Base-by-base conservation (phyloP, 345 rosid genomes). In the Pistacia integerrima region DNA sequence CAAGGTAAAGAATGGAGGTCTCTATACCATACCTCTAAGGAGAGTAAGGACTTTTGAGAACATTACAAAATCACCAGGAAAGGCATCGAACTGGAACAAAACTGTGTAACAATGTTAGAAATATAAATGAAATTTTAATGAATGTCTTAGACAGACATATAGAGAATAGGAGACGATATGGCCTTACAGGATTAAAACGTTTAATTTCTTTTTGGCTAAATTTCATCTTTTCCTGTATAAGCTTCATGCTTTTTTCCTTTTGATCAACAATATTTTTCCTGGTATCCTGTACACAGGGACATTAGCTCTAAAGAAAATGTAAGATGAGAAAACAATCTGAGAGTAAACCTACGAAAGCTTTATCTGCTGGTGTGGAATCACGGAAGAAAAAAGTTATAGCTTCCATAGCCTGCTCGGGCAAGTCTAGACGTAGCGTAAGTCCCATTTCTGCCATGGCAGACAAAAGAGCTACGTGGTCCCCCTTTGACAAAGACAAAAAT, bases 391-490 rank as follows among this genome's bases (percentile, higher is more conserved):
- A 58, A 81, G 82, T 83, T 72, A 94, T 83, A 73, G 90, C 87
- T 80, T 87, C 94, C 99, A 95, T 93, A 75, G 92, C 97, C 86
- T 95, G 99, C 79, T 95, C 98, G 66, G 99, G 93, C 69, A 90
- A 18, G 82, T 90, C 86, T 17, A 89, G 70, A 9, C 88, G 96
- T 86, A 95, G 83, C 84, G 79, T 93, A 78, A 93, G 94, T 79
- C 99, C 99, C 99, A 95, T 93, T 92, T 95, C 99, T 57, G 93
- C 77, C 77, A 95, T 88, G 84, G 99, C 97, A 64, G 99, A 93
- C 85, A 95, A 81, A 80, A 95, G 94, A 57, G 98, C 97, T 74
- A 88, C 98, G 72, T 93, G 96, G 84, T 95, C 99, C 76, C 99
- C 99, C 98, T 95, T 88, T 73, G 70, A 82, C 69, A 85, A 54